Conservation (phyloP, 495 filamentous ascomycete species). For the Penicillium samsonianum region DNA sequence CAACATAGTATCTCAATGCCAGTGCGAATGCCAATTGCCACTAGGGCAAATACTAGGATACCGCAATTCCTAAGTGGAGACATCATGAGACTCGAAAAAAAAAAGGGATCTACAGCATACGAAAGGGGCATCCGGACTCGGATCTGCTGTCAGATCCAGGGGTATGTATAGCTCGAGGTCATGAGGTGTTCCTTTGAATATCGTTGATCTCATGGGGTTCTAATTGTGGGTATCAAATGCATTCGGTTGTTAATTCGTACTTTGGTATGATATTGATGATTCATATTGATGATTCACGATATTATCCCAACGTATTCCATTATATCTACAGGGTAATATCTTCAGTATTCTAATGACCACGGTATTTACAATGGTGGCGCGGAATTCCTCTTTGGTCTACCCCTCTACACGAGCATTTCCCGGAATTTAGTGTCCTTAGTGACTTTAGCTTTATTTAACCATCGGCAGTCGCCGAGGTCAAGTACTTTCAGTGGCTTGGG, state of each 20-base stretch:
- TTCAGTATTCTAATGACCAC: neutral
- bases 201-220: neutral
- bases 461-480: slow-evolving; percentile 3
- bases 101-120: slow-evolving; percentile 23
- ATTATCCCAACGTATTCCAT: neutral
- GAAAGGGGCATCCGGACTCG: slow-evolving; percentile 10
- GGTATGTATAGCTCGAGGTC: slow-evolving; percentile 4
- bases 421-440: neutral
- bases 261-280: too few species aligned
- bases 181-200: slow-evolving; percentile 6
- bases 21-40: neutral
- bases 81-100: slow-evolving; percentile 32
- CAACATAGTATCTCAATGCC: neutral
- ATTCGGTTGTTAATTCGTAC: neutral
- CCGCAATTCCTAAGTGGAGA: slow-evolving; percentile 16
- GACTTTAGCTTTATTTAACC: neutral
- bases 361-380: neutral
- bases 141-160: slow-evolving; percentile 28
- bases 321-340: neutral
- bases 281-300: neutral
- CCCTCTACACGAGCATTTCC: neutral
- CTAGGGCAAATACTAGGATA: slow-evolving; percentile 2
- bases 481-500: neutral
- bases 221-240: neutral
- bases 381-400: neutral